These are phyloP conservation scores for Isabelozyma heimii DNA, from an alignment of 805 yeast genomes.

Conservation along the genomic window DNA sequence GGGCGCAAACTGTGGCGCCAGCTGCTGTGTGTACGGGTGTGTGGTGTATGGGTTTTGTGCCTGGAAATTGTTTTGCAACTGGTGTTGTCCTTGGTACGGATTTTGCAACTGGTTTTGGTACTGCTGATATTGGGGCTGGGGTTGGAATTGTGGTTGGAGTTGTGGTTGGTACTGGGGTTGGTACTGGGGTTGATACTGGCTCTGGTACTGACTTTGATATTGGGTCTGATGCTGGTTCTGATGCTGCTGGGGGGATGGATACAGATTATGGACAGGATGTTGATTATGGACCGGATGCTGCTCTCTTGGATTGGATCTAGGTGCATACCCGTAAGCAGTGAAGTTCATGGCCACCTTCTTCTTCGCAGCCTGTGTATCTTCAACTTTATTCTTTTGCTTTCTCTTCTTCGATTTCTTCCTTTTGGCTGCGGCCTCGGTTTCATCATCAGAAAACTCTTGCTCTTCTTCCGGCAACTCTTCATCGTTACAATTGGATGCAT, in stretches of 20 bases:
- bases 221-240: not conserved
- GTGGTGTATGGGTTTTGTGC: too few species aligned
- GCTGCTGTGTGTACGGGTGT: too few species aligned
- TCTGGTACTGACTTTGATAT: not conserved
- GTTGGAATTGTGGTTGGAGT: too few species aligned
- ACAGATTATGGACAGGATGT: not conserved
- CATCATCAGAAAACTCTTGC: conserved; percentile 95
- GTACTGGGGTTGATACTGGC: too few species aligned
- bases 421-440: conserved; percentile 73
- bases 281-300: not conserved
- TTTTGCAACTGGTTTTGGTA: too few species aligned
- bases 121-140: too few species aligned
- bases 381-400: conserved; percentile 42
- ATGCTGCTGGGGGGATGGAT: not conserved
- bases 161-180: too few species aligned
- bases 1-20: not conserved
- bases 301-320: not conserved
- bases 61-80: too few species aligned
- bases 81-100: too few species aligned
- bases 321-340: conserved; percentile 1
- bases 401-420: conserved; percentile 56
- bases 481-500: conserved; percentile 92
- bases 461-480: conserved; percentile 93
- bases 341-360: conserved; percentile 5
- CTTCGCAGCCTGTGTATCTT: conserved; percentile 5